A percentile compares a stretch with the other conserved stretches of the same genome.
phyloP scores from a whole-genome alignment of 2,329 filamentous ascomycete species.

The Arachnopeziza araneosa region DNA sequence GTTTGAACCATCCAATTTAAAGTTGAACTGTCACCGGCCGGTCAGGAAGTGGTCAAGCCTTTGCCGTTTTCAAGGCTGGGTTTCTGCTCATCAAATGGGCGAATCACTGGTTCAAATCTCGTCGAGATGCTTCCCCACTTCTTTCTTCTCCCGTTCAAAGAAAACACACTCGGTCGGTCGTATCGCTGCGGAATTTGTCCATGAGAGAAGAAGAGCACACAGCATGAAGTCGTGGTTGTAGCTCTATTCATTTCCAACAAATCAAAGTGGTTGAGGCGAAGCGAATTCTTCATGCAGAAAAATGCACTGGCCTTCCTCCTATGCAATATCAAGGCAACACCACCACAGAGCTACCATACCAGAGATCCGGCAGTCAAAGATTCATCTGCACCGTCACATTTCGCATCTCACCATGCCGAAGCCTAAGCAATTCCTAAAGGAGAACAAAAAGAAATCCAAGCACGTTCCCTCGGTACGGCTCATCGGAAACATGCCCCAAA shows the following conservation, averaged over 20 bases:
- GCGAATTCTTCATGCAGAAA: not conserved
- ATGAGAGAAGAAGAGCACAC: no score
- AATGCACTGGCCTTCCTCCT: not conserved
- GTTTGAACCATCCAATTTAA: not conserved
- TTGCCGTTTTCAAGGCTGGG: not conserved
- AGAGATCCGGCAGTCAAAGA: not conserved
- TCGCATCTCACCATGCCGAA: slow-evolving; percentile 23
- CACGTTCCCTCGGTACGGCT: slow-evolving; percentile 22
- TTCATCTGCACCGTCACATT: not conserved
- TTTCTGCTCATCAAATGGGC: not conserved
- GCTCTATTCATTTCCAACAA: not conserved
- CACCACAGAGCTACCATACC: no score
- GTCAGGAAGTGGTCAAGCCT: not conserved
- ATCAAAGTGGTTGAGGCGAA: not conserved
- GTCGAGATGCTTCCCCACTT: no score
- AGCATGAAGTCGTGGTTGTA: no score
- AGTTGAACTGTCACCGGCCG: not conserved
- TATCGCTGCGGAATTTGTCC: no score
- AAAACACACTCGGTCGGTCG: no score
- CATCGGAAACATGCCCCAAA: not conserved
- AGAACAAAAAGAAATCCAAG: slow-evolving; percentile 36
- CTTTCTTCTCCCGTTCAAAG: no score
- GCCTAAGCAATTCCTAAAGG: slow-evolving; percentile 32
- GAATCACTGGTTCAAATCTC: no score
- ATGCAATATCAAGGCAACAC: not conserved